phyloP scores from a whole-genome alignment of 306 rosid species.

The Lathyrus oleraceus region DNA sequence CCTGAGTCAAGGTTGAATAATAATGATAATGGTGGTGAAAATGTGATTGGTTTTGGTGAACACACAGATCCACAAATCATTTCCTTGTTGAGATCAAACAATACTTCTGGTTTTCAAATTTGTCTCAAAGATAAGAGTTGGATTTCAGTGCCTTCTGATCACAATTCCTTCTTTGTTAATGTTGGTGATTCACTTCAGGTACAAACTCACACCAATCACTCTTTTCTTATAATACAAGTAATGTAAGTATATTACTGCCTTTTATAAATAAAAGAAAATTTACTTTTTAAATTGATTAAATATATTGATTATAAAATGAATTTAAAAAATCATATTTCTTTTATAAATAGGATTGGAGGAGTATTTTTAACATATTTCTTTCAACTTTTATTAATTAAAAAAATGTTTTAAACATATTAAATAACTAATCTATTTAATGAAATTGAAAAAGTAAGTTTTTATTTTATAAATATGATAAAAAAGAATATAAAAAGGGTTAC shows the following conservation, averaged over 20 bases:
- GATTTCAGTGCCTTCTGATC: constrained; percentile 87
- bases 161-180: constrained; percentile 69
- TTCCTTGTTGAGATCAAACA: constrained; percentile 67
- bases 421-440: too few relatives aligned
- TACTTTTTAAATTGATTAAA: too few relatives aligned
- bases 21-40: constrained; percentile 12
- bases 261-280: too few relatives aligned
- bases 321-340: too few relatives aligned
- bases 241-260: neutral
- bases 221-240: neutral
- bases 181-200: constrained; percentile 92
- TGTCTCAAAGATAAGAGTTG: constrained; percentile 62
- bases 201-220: neutral
- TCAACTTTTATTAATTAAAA: too few relatives aligned
- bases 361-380: too few relatives aligned
- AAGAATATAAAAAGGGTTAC: too few relatives aligned
- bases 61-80: constrained; percentile 92
- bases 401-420: too few relatives aligned
- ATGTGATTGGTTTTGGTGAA: constrained; percentile 74
- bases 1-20: constrained; percentile 41
- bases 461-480: too few relatives aligned
- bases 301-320: too few relatives aligned
- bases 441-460: too few relatives aligned
- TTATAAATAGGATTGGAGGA: too few relatives aligned
- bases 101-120: constrained; percentile 72